A percentile compares a stretch with the other conserved stretches of the same genome.
These are phyloP conservation scores for Monascus purpureus DNA, from an alignment of 495 filamentous ascomycete genomes.

Conservation along the genomic window DNA sequence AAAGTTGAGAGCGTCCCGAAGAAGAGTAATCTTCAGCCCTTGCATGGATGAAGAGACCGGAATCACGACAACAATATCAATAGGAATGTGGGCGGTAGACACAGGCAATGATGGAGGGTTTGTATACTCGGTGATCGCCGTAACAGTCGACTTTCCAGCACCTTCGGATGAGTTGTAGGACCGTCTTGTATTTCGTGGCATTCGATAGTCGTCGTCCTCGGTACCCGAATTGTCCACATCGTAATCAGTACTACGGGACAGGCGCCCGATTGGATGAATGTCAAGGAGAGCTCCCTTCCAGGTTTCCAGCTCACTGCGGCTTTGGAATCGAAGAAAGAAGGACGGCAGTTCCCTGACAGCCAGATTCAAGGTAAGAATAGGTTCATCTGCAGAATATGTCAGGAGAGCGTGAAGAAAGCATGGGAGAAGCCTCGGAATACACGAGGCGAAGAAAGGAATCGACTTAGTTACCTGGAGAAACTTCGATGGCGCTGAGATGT, in stretches of 20 bases:
- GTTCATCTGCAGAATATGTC: conserved; percentile 43
- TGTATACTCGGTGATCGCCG: conserved; percentile 40
- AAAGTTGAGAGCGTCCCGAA: conserved; percentile 89
- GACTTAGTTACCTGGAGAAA: conserved; percentile 37
- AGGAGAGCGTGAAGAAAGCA: not conserved
- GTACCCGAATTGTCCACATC: conserved; percentile 67
- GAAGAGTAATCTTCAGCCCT: conserved; percentile 89
- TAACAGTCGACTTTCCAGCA: conserved; percentile 30
- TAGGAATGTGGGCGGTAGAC: conserved; percentile 69
- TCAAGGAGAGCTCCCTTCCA: conserved; percentile 86
- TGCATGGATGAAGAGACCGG: conserved; percentile 98
- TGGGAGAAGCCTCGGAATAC: not conserved
- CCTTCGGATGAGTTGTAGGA: conserved; percentile 87
- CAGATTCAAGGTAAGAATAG: conserved; percentile 77
- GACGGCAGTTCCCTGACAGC: conserved; percentile 91
- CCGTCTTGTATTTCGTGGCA: conserved; percentile 56
- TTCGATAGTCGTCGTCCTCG: conserved; percentile 86
- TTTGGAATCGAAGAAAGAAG: conserved; percentile 89
- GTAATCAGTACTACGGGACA: conserved; percentile 53
- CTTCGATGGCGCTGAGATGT: conserved; percentile 86
- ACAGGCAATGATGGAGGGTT: conserved; percentile 51
- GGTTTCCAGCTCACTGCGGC: conserved; percentile 68
- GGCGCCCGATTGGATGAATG: conserved; percentile 50
- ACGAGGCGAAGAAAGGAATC: not conserved
- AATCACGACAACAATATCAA: conserved; percentile 94